phyloP scores from a whole-genome alignment of 139 green algal genomes.

The Ostreobium quekettii region DNA sequence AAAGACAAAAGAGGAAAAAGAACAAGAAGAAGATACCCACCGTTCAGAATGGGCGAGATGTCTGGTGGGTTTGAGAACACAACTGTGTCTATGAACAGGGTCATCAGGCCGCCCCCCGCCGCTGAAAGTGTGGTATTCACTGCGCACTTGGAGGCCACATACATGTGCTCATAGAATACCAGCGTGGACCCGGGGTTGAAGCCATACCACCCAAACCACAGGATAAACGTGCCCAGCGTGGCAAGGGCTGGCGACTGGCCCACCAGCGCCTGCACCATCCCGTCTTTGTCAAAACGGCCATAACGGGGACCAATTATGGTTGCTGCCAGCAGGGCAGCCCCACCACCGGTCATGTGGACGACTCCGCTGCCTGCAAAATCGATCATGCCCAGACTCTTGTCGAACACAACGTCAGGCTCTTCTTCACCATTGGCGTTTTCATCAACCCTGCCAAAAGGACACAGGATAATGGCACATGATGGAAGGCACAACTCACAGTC shows the following conservation, averaged over 20 bases:
- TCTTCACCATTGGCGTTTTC: too few relatives aligned
- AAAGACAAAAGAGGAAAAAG: too few relatives aligned
- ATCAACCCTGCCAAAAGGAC: too few relatives aligned
- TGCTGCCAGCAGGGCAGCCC: constrained; percentile 68
- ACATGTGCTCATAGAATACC: constrained; percentile 6
- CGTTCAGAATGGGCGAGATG: constrained; percentile 10
- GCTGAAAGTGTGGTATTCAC: constrained; percentile 69
- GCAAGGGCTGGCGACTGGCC: constrained; percentile 49
- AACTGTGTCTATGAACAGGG: constrained; percentile 29
- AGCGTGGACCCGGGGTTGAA: constrained; percentile 63
- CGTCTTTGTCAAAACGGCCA: constrained; percentile 81
- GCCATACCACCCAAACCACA: constrained; percentile 86
- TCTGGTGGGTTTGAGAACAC: constrained; percentile 13
- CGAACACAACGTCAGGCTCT: background rate
- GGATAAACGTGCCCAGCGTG: constrained; percentile 41
- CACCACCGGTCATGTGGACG: constrained; percentile 72
- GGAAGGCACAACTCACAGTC: too few relatives aligned
- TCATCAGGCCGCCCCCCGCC: constrained; percentile 38
- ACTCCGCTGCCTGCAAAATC: constrained; percentile 50
- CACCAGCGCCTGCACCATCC: constrained; percentile 14
- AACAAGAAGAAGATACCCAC: too few relatives aligned
- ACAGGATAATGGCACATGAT: too few relatives aligned
- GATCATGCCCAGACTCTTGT: constrained; percentile 26
- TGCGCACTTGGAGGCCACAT: constrained; percentile 31
- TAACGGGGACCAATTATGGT: constrained; percentile 81